Evolutionary conservation across 129 eudicot species (phyloP).

Genomic region (Calendula officinalis): DNA sequence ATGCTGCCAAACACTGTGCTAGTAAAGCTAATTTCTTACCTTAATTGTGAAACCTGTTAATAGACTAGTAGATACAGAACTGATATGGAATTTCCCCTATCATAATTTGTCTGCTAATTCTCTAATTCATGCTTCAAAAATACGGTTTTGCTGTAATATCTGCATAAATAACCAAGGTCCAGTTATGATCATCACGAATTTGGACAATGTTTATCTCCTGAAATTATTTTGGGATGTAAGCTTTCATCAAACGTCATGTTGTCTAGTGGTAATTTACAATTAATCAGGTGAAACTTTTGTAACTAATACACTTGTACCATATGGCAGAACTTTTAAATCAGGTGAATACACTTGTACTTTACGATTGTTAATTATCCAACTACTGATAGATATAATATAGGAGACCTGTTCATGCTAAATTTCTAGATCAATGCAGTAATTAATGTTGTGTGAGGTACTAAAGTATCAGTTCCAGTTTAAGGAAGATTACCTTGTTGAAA

Average conservation of each 20-base stretch:
- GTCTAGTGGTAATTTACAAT: background rate
- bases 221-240: background rate
- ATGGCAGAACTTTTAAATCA: too few species aligned
- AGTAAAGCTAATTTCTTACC: background rate
- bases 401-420: slow-evolving; percentile 1
- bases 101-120: background rate
- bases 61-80: slow-evolving; percentile 2
- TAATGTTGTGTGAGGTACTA: background rate
- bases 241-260: slow-evolving; percentile 4
- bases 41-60: slow-evolving; percentile 2
- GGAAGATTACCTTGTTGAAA: background rate
- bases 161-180: background rate
- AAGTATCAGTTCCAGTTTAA: slow-evolving; percentile 2
- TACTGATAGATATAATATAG: background rate
- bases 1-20: too few species aligned
- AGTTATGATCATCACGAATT: slow-evolving; percentile 5
- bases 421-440: background rate
- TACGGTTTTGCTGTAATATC: background rate
- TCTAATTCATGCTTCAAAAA: background rate
- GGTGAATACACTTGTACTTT: background rate
- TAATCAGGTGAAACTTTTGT: background rate
- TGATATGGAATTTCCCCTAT: background rate
- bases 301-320: background rate
- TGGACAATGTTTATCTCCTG: slow-evolving; percentile 5
- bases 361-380: background rate